phyloP scores from a whole-genome alignment of 2,329 filamentous ascomycete genomes.

The Cladosporium sp. region DNA sequence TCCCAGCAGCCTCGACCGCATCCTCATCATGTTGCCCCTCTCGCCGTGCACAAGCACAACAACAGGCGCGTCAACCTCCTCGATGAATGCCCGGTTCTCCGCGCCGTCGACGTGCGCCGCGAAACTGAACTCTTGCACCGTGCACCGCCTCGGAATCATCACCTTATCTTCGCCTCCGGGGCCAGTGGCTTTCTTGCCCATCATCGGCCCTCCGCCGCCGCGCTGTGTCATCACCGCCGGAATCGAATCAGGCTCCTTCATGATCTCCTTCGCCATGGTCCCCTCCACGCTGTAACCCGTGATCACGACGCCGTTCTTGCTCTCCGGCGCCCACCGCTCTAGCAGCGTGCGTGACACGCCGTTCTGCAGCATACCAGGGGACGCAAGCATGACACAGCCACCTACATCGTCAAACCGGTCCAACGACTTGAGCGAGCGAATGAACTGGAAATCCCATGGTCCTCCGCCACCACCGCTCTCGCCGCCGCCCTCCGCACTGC shows the following conservation, averaged over 20 bases:
- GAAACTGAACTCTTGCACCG: conserved; percentile 89
- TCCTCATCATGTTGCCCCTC: conserved; percentile 94
- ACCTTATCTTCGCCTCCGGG: conserved; percentile 63
- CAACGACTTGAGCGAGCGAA: conserved; percentile 83
- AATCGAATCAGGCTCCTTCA: conserved; percentile 91
- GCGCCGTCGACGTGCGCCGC: conserved; percentile 94
- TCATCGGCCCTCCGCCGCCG: conserved; percentile 17
- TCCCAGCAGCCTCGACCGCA: conserved; percentile 92
- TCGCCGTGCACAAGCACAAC: conserved; percentile 97
- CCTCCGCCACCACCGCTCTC: conserved; percentile 57
- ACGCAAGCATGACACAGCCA: conserved; percentile 93
- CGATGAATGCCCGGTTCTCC: conserved; percentile 94
- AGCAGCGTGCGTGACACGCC: conserved; percentile 88
- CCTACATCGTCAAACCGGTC: conserved; percentile 96
- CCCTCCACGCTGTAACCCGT: conserved; percentile 98
- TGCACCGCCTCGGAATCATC: conserved; percentile 88
- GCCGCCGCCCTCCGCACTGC: conserved; percentile 57
- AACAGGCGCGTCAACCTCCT: conserved; percentile 84
- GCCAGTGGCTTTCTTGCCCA: conserved; percentile 26
- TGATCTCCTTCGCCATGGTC: conserved; percentile 93
- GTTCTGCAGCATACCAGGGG: conserved; percentile 96
- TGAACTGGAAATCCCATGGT: conserved; percentile 95
- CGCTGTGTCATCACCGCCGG: conserved; percentile 75
- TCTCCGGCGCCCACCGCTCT: conserved; percentile 91
- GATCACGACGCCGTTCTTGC: conserved; percentile 96